A percentile compares a stretch with the other conserved stretches of the same genome.
These are phyloP conservation scores for Geoglossum cookeanum DNA, from an alignment of 2,329 filamentous ascomycete species.

Conservation along the genomic window DNA sequence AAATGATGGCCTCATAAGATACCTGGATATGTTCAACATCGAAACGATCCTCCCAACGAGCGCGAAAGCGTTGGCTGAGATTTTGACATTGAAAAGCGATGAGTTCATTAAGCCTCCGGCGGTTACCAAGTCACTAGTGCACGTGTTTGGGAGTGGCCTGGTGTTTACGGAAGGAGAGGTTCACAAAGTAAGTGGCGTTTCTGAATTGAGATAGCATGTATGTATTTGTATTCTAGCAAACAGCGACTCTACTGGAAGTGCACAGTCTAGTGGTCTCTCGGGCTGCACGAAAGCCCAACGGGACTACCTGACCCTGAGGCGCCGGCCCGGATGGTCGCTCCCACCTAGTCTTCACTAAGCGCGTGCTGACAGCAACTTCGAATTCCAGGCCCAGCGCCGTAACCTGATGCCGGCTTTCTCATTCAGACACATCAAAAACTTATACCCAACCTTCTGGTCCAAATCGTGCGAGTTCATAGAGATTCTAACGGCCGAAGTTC, in stretches of 20 bases:
- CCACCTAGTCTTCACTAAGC: background rate
- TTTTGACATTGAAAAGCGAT: slow-evolving; percentile 47
- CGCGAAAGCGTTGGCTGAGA: slow-evolving; percentile 27
- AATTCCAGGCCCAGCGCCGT: slow-evolving; percentile 40
- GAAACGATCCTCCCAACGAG: slow-evolving; percentile 26
- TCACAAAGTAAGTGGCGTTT: slow-evolving; percentile 40
- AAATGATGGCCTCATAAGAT: slow-evolving; percentile 36
- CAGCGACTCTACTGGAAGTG: too few relatives aligned
- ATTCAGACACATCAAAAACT: slow-evolving; percentile 68
- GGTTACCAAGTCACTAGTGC: slow-evolving; percentile 22
- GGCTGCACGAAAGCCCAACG: too few relatives aligned
- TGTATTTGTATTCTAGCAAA: too few relatives aligned
- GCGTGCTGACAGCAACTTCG: background rate
- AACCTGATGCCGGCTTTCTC: slow-evolving; percentile 65
- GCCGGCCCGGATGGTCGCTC: background rate
- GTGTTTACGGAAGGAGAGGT: slow-evolving; percentile 79
- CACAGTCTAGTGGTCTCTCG: too few relatives aligned
- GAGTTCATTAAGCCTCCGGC: slow-evolving; percentile 45
- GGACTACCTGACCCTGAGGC: too few relatives aligned
- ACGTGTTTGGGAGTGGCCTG: slow-evolving; percentile 23
- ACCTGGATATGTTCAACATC: slow-evolving; percentile 28
- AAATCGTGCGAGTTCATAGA: slow-evolving; percentile 51
- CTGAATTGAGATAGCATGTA: background rate
- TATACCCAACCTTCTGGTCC: slow-evolving; percentile 69
- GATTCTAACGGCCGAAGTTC: slow-evolving; percentile 36